These are phyloP conservation scores for Penicillium dipodomyicola DNA, from an alignment of 495 filamentous ascomycete species.

Conservation along the genomic window DNA sequence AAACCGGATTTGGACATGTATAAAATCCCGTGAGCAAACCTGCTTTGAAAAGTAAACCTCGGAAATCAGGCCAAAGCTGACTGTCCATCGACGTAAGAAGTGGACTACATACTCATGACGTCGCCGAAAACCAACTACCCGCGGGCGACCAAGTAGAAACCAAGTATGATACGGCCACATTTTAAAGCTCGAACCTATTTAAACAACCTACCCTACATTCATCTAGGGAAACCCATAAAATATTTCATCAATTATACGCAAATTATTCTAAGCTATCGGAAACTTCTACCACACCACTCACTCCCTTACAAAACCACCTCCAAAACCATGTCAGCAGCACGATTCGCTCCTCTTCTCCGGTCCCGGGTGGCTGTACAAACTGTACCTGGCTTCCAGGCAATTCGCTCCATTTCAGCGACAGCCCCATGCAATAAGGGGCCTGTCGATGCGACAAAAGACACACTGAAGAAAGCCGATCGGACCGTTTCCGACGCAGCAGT, in stretches of 20 bases:
- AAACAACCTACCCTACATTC: not conserved
- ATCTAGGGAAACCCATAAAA: conserved; percentile 7
- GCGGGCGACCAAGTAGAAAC: conserved; percentile 6
- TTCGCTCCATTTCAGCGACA: conserved; percentile 36
- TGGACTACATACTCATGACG: conserved; percentile 23
- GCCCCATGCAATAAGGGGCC: conserved; percentile 33
- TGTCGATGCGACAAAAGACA: conserved; percentile 54
- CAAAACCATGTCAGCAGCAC: conserved; percentile 23
- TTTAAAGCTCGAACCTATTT: conserved; percentile 1
- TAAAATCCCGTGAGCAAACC: not conserved
- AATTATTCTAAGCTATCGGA: not conserved
- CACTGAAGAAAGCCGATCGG: conserved; percentile 55
- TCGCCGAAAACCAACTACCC: conserved; percentile 13
- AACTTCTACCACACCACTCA: conserved; percentile 1
- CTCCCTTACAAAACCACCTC: not conserved
- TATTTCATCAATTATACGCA: not conserved
- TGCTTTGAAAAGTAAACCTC: not conserved
- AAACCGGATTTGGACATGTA: not conserved
- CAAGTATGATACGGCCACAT: conserved; percentile 12
- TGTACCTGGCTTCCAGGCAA: conserved; percentile 19
- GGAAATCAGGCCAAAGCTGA: conserved; percentile 16
- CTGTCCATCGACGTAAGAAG: conserved; percentile 33
- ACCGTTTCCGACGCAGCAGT: conserved; percentile 53
- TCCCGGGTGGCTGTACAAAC: conserved; percentile 19
- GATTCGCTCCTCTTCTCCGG: conserved; percentile 25